Evolutionary conservation across 805 yeast species (phyloP), one percentile per base, ranked within the genome.

Genomic region (Schwanniomyces occidentalis): DNA sequence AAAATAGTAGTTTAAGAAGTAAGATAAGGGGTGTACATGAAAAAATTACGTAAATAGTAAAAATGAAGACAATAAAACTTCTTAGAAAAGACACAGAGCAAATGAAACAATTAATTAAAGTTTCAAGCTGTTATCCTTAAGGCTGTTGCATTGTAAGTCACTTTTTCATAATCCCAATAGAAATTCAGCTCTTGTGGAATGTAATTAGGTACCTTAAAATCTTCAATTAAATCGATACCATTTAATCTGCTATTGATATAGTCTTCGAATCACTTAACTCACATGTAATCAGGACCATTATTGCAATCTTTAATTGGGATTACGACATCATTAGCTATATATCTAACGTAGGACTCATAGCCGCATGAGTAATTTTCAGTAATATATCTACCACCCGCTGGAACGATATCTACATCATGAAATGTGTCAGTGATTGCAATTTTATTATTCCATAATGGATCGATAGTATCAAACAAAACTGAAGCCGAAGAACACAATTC

Each of bases 381-480:
- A 20, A 73, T 60, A 13, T 76, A 46, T 40, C 78, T 63, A 3
- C 75, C 80, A 22, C 80, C 83, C 79, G 73, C 74, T 34, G 84
- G 85, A 16, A 68, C 67, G 27, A 76, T 52, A 46, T 78, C 75
- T 5, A 69, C 59, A 38, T 44, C 54, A 30, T 34, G 38, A 35
- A 51, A 49, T 25, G 44, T 42, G 32, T 45, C 37, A 40, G 50
- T 61, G 38, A 61, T 42, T 6, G 58, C 52, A 32, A 27, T 41
- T 27, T 37, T 34, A 31, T 65, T 65, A 5, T 70, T 48, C 5
- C 76, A 65, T 23, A 75, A 62, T 22, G 64, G 58, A 2, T 56
- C 46, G 1, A 88, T 82, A 13, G 83, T 63, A 45, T 79, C 56
- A 42, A 70, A 78, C 27, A 79, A 62, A 39, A 76, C 60, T n/a